Percentiles rank a stretch among this genome's conserved stretches.
Evolutionary conservation across 306 rosid genomes (phyloP).

Genomic region (Arachis hypogaea): DNA sequence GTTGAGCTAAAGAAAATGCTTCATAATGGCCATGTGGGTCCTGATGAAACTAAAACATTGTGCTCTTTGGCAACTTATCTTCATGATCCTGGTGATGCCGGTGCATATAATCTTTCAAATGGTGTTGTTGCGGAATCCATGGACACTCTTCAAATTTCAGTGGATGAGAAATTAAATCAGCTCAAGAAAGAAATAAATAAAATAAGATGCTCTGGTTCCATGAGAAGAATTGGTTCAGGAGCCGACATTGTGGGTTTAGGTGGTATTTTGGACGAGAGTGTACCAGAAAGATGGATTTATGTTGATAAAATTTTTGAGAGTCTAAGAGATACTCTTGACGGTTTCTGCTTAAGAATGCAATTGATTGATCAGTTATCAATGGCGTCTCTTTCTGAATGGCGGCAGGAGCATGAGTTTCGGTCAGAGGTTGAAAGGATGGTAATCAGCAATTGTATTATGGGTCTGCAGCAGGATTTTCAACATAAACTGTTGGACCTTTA

Average conservation of each 20-base stretch:
- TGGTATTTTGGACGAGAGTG: slow-evolving; percentile 64
- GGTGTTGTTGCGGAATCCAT: slow-evolving; percentile 42
- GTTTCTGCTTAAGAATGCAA: slow-evolving; percentile 47
- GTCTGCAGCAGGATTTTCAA: slow-evolving; percentile 58
- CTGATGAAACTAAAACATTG: slow-evolving; percentile 39
- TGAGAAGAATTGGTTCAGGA: slow-evolving; percentile 54
- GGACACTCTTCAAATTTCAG: slow-evolving; percentile 48
- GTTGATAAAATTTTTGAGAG: slow-evolving; percentile 54
- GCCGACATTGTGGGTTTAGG: slow-evolving; percentile 68
- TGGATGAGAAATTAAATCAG: slow-evolving; percentile 55
- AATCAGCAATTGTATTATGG: slow-evolving; percentile 52
- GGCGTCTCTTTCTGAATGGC: slow-evolving; percentile 62
- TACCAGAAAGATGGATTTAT: slow-evolving; percentile 57
- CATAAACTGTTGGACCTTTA: slow-evolving; percentile 49
- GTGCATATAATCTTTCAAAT: slow-evolving; percentile 27
- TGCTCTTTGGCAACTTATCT: slow-evolving; percentile 23
- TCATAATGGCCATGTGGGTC: slow-evolving; percentile 36
- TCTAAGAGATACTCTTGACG: slow-evolving; percentile 50
- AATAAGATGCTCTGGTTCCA: slow-evolving; percentile 50
- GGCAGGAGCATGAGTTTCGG: slow-evolving; percentile 66
- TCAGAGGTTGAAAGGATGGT: slow-evolving; percentile 73
- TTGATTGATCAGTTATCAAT: slow-evolving; percentile 47
- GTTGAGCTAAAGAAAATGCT: slow-evolving; percentile 59
- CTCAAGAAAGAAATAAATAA: slow-evolving; percentile 68
- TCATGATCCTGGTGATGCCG: slow-evolving; percentile 34